Conservation (phyloP, 2,329 filamentous ascomycete genomes). For the Aspergillus sp. region DNA sequence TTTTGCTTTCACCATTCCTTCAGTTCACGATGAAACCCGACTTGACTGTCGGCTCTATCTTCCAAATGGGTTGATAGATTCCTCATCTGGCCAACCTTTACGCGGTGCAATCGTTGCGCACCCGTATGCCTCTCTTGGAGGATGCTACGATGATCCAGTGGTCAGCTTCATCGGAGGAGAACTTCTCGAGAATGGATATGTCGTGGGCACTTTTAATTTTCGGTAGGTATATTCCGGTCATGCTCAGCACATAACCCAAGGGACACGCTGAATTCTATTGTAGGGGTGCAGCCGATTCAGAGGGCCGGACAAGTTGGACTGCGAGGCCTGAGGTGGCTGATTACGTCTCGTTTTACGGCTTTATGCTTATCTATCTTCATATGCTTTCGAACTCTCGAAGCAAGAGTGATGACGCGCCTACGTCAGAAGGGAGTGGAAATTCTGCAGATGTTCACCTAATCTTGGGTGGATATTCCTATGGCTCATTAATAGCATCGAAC, state of each 20-base stretch:
- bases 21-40: conserved; percentile 71
- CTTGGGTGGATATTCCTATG: conserved; percentile 85
- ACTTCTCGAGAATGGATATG: conserved; percentile 67
- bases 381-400: conserved; percentile 39
- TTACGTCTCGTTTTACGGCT: conserved; percentile 78
- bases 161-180: conserved; percentile 65
- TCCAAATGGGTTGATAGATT: conserved; percentile 42
- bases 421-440: not conserved
- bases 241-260: not conserved
- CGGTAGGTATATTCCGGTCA: conserved; percentile 51
- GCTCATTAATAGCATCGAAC: conserved; percentile 74
- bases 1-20: conserved; percentile 74
- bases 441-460: conserved; percentile 45
- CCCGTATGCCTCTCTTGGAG: conserved; percentile 86
- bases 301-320: conserved; percentile 83
- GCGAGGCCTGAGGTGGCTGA: conserved; percentile 77
- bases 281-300: conserved; percentile 74
- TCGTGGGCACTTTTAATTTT: conserved; percentile 91
- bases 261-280: conserved; percentile 12
- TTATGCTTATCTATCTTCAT: conserved; percentile 72
- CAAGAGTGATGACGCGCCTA: not conserved
- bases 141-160: conserved; percentile 77
- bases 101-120: conserved; percentile 73
- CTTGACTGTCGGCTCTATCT: conserved; percentile 85
- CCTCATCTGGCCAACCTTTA: conserved; percentile 31